Evolutionary conservation across 73 alveolate genomes (phyloP), one percentile per base, ranked within the genome.

Genomic region (Blepharisma japonicum): DNA sequence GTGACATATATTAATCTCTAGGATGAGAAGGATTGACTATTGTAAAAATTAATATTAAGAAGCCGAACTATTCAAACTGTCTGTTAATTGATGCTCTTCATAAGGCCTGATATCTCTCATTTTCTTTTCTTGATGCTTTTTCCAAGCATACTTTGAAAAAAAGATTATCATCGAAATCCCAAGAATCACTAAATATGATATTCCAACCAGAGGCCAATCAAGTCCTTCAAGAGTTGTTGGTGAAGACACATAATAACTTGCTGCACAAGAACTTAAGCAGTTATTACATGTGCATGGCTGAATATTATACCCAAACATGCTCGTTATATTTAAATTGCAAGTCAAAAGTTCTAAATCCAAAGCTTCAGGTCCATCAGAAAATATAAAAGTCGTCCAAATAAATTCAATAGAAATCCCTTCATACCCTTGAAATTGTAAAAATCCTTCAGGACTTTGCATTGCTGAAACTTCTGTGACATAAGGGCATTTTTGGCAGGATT

Each of bases 401-500:
- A 70, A 25, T 5, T 45, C 56, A 70, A 45, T 70, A 70, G 80
- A 45, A 45, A 45, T 47, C 11, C 77, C 80, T 70, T 39, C 80
- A 70, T 45, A 47, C 20, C 80, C 80, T 70, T 70, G 66, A 70
- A 70, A 70, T 45, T 70, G 68, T 45, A 70, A 47, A 47, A 70
- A 47, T 0, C 80, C 80, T 45, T 70, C 47, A 18, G 80, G 68
- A 45, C 68, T 45, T 47, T 70, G 66, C 80, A 70, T 70, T 14
- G 80, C 80, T 7, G 71, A 9, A n/a, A 70, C 66, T 39, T 39
- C 8, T 18, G 56, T 39, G n/a, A 70, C 80, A 4, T 45, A 45
- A 70, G 80, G 80, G 56, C 56, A 39, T 45, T 70, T 70, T 45
- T 70, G 21, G 61, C 80, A 70, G 20, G 77, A 38, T 9, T 70